Evolutionary conservation across 441 rosid genomes (phyloP), one percentile per base, ranked within the genome.

Genomic region (Pelargonium myrrhifolium): DNA sequence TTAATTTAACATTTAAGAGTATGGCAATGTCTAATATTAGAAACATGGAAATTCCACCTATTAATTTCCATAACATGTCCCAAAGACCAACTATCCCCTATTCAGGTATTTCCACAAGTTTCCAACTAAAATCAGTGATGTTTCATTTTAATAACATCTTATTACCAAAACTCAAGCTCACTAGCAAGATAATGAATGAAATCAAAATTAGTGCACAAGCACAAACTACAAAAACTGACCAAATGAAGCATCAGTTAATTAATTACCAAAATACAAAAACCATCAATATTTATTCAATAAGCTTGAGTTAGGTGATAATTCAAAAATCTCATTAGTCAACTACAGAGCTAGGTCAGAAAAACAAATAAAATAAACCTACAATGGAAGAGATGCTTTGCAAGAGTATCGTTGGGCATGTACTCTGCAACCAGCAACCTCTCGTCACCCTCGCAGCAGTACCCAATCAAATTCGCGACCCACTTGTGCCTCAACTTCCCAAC

Each of bases 321-420:
- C 26, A 24, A 24, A 24, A 24, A 24, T 2, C 26, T 24, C 26
- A 24, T 24, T 24, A 24, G 1, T 24, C 1, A 24, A 24, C 26
- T 24, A 15, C 17, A 12, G 53, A 47, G 53, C 14, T 47, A 47
- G 53, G 53, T 47, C 53, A 47, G 17, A 47, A 12, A 4, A 47
- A 47, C n/a, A n/a, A n/a, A n/a, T n/a, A n/a, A 47, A 47, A 47
- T 47, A 47, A 14, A 28, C 14, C 24, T 81, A 85, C 89, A 87
- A 79, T 85, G 90, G 72, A 87, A 87, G 47, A 87, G 89, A 72
- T 87, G 90, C 79, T 87, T 85, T 43, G 93, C 83, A 66, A 87
- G 87, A 51, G 90, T 87, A 51, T 87, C 90, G 74, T 84, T 85
- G 86, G n/a, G 85, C 92, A 87, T 87, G 75, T n/a, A n/a, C n/a